A percentile compares a stretch with the other conserved stretches of the same genome.
These are phyloP conservation scores for Termitomyces sp. DNA, from an alignment of 768 basidiomycete species.

Conservation along the genomic window DNA sequence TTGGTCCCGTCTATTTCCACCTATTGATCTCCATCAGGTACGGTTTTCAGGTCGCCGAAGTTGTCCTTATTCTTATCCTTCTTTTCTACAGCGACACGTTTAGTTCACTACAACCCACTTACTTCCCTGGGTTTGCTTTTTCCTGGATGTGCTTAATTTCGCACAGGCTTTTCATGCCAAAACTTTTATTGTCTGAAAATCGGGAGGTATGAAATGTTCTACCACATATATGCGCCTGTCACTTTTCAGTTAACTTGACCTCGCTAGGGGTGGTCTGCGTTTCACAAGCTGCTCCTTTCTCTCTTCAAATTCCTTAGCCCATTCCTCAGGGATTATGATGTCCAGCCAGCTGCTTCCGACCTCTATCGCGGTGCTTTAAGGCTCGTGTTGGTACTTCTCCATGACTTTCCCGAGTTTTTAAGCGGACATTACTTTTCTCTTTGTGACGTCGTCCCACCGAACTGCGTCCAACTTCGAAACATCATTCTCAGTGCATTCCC, in stretches of 20 bases:
- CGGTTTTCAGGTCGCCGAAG: slow-evolving; percentile 9
- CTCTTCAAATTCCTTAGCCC: slow-evolving; percentile 93
- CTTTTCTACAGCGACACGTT: slow-evolving; percentile 71
- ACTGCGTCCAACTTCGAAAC: slow-evolving; percentile 95
- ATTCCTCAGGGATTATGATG: slow-evolving; percentile 78
- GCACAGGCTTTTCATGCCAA: slow-evolving; percentile 96
- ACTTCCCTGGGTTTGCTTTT: slow-evolving; percentile 97
- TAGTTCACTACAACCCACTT: slow-evolving; percentile 91
- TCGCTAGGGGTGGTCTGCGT: slow-evolving; percentile 83
- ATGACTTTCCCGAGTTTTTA: slow-evolving; percentile 98
- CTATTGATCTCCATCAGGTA: slow-evolving; percentile 85
- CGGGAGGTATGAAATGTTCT: slow-evolving; percentile 55
- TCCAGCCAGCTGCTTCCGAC: slow-evolving; percentile 75
- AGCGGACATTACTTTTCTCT: slow-evolving; percentile 96
- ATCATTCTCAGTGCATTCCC: slow-evolving; percentile 97
- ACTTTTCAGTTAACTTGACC: slow-evolving; percentile 5
- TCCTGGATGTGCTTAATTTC: slow-evolving; percentile 97
- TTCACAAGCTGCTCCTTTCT: slow-evolving; percentile 90
- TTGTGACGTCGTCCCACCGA: slow-evolving; percentile 86
- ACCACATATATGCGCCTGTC: not conserved
- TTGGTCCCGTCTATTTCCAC: slow-evolving; percentile 88
- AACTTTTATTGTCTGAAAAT: slow-evolving; percentile 80
- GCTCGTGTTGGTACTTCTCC: slow-evolving; percentile 88
- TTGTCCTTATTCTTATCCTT: not conserved
- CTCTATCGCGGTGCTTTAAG: slow-evolving; percentile 89